Evolutionary conservation across 495 filamentous ascomycete species (phyloP).

Genomic region (Penicillium ochrochloron): DNA sequence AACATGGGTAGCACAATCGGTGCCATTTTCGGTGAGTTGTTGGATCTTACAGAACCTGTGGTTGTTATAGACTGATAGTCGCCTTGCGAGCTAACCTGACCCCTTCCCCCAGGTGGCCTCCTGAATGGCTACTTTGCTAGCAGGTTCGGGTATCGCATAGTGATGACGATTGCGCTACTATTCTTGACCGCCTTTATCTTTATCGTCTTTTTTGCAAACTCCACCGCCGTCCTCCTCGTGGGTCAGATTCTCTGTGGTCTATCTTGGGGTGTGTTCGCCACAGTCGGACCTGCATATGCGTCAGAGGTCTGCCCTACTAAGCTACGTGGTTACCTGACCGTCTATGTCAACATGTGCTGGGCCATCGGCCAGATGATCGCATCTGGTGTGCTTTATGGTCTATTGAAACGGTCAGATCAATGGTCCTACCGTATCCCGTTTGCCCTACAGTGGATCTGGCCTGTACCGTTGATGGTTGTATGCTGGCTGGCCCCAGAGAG

Average conservation of each 20-base stretch:
- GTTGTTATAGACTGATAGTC: too few species aligned
- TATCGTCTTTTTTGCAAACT: conserved; percentile 56
- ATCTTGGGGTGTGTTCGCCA: conserved; percentile 57
- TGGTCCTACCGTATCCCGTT: conserved; percentile 61
- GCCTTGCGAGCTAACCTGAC: background rate
- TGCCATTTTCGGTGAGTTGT: conserved; percentile 35
- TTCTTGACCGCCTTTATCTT: conserved; percentile 55
- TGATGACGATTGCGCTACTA: conserved; percentile 47
- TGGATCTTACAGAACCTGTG: too few species aligned
- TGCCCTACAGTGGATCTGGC: conserved; percentile 70
- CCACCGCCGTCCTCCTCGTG: conserved; percentile 44
- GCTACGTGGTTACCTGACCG: conserved; percentile 60
- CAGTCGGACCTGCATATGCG: conserved; percentile 64
- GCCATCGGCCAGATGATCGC: conserved; percentile 67
- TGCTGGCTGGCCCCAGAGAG: conserved; percentile 63
- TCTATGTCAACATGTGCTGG: conserved; percentile 69
- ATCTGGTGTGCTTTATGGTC: conserved; percentile 56
- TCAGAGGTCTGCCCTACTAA: conserved; percentile 65
- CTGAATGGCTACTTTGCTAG: conserved; percentile 53
- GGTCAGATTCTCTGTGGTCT: conserved; percentile 53
- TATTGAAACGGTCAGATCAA: conserved; percentile 36
- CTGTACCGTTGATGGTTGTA: conserved; percentile 59
- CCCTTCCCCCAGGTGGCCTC: conserved; percentile 28
- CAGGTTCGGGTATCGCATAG: conserved; percentile 49
- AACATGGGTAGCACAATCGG: conserved; percentile 42